Percentiles rank a stretch among this genome's conserved stretches.
Evolutionary conservation across 495 filamentous ascomycete species (phyloP).

Genomic region (Astrothelium macrocarpum): DNA sequence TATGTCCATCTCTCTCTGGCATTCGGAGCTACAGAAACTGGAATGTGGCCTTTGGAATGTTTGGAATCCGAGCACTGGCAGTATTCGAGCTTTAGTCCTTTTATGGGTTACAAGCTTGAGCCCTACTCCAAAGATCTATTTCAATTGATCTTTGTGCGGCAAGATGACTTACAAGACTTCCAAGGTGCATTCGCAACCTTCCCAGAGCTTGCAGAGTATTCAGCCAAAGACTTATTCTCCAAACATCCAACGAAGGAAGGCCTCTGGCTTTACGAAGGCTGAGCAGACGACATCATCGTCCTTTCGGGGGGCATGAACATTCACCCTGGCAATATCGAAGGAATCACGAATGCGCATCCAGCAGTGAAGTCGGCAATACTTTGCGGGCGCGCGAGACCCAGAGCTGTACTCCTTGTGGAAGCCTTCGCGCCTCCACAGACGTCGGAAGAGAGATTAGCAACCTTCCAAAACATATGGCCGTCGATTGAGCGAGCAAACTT

Average conservation of each 20-base stretch:
- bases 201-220: not conserved
- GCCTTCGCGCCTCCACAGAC: not conserved
- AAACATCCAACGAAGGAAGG: slow-evolving; percentile 4
- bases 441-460: not conserved
- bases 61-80: not conserved
- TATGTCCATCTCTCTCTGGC: not conserved
- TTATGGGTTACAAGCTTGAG: not conserved
- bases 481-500: not conserved
- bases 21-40: not conserved
- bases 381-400: not conserved
- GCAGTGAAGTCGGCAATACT: not conserved
- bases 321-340: not conserved
- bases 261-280: not conserved
- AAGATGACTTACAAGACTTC: not conserved
- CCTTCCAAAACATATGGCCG: not conserved
- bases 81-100: not conserved
- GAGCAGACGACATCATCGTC: not conserved
- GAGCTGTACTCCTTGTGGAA: not conserved
- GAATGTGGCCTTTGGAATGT: not conserved
- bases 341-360: not conserved
- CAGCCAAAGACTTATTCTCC: not conserved
- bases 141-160: not conserved
- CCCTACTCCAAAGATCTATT: not conserved
- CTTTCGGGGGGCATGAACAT: not conserved
- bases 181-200: not conserved